Evolutionary conservation across 2,329 filamentous ascomycete genomes (phyloP).

Genomic region (Harringtonia aguacate): DNA sequence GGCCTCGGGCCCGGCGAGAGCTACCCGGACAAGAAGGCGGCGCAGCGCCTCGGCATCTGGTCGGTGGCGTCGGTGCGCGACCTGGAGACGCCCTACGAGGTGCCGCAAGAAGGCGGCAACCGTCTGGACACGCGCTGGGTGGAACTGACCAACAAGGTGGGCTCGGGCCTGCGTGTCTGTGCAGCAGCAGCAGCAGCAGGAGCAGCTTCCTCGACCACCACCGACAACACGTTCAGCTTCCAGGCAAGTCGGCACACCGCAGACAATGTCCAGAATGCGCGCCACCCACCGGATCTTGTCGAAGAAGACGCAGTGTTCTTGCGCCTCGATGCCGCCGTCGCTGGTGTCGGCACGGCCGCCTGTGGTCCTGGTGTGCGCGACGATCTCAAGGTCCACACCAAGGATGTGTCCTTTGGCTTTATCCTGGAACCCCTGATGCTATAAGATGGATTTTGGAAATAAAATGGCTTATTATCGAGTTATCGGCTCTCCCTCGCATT

Average conservation of each 20-base stretch:
- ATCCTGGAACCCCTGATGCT: too few relatives aligned
- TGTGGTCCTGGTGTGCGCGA: constrained; percentile 37
- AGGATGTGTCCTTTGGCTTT: too few relatives aligned
- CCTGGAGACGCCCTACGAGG: constrained; percentile 50
- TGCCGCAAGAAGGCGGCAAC: constrained; percentile 59
- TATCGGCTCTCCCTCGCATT: too few relatives aligned
- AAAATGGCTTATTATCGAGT: too few relatives aligned
- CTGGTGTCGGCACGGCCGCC: constrained; percentile 36
- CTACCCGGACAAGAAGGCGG: constrained; percentile 55
- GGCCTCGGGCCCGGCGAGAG: constrained; percentile 56
- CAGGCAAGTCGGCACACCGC: constrained; percentile 42
- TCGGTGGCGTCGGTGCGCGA: constrained; percentile 32
- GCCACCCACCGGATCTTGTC: constrained; percentile 53
- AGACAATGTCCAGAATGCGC: constrained; percentile 42
- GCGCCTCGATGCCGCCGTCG: constrained; percentile 32
- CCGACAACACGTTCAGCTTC: too few relatives aligned
- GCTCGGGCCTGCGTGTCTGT: too few relatives aligned
- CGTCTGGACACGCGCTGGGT: constrained; percentile 50
- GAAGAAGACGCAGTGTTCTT: constrained; percentile 29
- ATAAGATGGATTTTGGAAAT: too few relatives aligned
- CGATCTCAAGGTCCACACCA: too few relatives aligned
- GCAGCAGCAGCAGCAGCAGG: too few relatives aligned
- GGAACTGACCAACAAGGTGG: too few relatives aligned
- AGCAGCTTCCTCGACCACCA: neutral
- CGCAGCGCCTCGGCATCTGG: constrained; percentile 47